Evolutionary conservation across 2,329 filamentous ascomycete genomes (phyloP).

Genomic region (Exophiala bonariae): DNA sequence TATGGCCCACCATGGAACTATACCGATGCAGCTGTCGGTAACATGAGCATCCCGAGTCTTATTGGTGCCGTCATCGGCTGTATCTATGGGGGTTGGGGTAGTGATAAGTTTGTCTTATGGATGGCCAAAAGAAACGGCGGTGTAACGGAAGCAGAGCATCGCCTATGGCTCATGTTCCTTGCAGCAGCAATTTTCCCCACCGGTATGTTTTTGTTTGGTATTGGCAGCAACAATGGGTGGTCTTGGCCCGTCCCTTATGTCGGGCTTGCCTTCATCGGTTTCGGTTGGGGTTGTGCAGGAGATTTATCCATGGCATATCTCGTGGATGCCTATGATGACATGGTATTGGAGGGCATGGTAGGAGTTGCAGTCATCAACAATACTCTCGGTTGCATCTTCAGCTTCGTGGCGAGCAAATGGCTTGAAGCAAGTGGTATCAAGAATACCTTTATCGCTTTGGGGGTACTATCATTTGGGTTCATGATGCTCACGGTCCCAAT

Average conservation of each 20-base stretch:
- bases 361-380: slow-evolving; percentile 60
- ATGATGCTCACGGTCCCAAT: slow-evolving; percentile 55
- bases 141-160: slow-evolving; percentile 57
- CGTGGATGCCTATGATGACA: slow-evolving; percentile 58
- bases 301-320: slow-evolving; percentile 58
- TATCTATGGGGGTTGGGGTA: slow-evolving; percentile 53
- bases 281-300: slow-evolving; percentile 60
- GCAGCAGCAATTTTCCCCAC: slow-evolving; percentile 52
- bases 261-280: slow-evolving; percentile 58
- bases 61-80: slow-evolving; percentile 28
- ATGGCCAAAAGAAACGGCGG: slow-evolving; percentile 55
- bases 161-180: slow-evolving; percentile 53
- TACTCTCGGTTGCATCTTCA: slow-evolving; percentile 55
- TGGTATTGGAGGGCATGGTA: slow-evolving; percentile 60
- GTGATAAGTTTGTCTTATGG: slow-evolving; percentile 57
- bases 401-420: slow-evolving; percentile 53
- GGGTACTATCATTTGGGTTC: slow-evolving; percentile 52
- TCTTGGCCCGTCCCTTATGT: slow-evolving; percentile 56
- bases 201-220: slow-evolving; percentile 55
- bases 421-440: slow-evolving; percentile 47
- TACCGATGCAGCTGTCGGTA: slow-evolving; percentile 52
- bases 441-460: slow-evolving; percentile 54
- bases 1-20: slow-evolving; percentile 57
- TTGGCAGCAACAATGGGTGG: slow-evolving; percentile 53
- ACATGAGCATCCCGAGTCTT: slow-evolving; percentile 62